Base-by-base conservation (phyloP, 306 rosid genomes). In the Begonia peltatifolia region DNA sequence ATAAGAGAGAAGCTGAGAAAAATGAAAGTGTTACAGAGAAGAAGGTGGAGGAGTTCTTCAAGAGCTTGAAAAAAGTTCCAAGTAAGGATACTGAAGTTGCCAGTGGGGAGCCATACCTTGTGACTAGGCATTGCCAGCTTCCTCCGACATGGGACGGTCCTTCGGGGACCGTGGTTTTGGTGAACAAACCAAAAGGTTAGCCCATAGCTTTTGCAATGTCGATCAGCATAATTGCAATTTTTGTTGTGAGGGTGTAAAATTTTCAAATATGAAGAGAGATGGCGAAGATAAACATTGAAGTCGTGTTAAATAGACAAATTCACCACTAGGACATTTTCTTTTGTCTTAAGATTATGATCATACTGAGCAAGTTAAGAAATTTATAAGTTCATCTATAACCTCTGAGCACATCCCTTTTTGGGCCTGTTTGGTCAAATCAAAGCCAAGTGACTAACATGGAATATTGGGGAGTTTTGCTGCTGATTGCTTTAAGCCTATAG, bases 121-220 rank as follows among this genome's bases (percentile, higher is more conserved):
- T 75, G 44, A 76, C 84, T 16, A 76, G 95, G 79, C 84, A 74
- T 76, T 55, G 72, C 3, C 89, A 77, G 22, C 94, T 85, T 41
- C 95, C 95, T 22, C 77, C 87, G 2, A 55, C 61, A 36, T 90
- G 95, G 95, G 97, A 89, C 60, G 38, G 71, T 71, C 87, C 83
- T 0, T 60, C 47, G 63, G 97, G 97, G 59, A 83, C 95, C 1
- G 94, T 85, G 60, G 70, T 85, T 36, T 76, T 89, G 74, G 64
- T 89, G 65, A 85, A 89, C 79, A 89, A 89, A 62, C 97, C 97
- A 42, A 89, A 84, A 82, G 97, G 97, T 83, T 23, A 66, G 60
- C 58, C 16, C 14, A n/a, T 57, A 22, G 54, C 17, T 54, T 64
- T 12, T 22, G 38, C 38, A 30, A 30, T 30, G 38, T 30, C 38